Evolutionary conservation across 352 stramenopile genomes (phyloP), one percentile per base, ranked within the genome.

Genomic region (Nothophytophthora sp.): DNA sequence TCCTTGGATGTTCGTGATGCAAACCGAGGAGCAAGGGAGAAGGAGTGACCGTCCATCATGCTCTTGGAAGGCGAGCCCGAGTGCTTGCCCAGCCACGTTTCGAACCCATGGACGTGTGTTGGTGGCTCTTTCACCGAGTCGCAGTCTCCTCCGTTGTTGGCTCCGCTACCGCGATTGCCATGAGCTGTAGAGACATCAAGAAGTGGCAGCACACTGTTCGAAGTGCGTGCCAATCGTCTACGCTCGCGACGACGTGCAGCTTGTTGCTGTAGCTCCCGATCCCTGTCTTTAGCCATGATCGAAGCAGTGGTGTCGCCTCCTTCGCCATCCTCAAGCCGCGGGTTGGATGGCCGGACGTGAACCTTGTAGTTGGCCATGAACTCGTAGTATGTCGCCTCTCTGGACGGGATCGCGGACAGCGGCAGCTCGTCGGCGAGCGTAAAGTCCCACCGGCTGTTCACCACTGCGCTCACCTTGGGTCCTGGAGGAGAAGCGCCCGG

Each of bases 341-440:
- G 20, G 10, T 24, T 37, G 8, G 37, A 38, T 4, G 33, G 27
- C 0, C 61, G 73, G 16, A 85, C 58, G 11, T 62, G 50, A 6
- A 87, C 66, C 50, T 77, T 79, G 55, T 87, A 89, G 38, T 73
- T 76, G 3, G 29, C 39, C 73, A 87, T 89, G 46, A 83, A 75
- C 16, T 70, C 42, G 49, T 72, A 86, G 48, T 76, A 89, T 7
- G 38, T 54, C 1, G 61, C 41, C 50, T 84, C 65, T 41, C 60
- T 68, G 5, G 78, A 89, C 7, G 78, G 75, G 20, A 89, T 72
- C 4, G 68, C 61, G 12, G 58, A 63, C 5, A 18, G 15, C 1
- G 44, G 30, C 9, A 87, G 55, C 4, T 69, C 48, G 0, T 73
- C 59, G 0, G 46, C 54, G 8, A 72, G 47, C 11, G 57, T 70